Evolutionary conservation across 176 grass and related monocot genomes (phyloP).

Genomic region (Oryza rufipogon): DNA sequence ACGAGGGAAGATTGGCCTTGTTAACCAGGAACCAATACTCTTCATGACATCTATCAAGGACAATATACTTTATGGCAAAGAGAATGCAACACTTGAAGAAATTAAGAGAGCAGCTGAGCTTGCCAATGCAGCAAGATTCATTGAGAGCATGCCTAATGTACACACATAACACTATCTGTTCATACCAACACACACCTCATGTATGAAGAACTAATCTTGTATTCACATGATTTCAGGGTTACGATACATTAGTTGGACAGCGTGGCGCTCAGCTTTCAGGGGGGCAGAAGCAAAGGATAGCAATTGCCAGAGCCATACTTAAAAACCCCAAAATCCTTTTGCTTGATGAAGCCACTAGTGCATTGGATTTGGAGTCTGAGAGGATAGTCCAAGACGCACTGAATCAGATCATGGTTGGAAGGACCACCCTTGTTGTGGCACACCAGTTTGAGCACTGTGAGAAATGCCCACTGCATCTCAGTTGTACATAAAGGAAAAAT

Average conservation of each 20-base stretch:
- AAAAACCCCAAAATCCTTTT: constrained; percentile 65
- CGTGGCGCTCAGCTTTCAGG: constrained; percentile 61
- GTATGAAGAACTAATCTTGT: constrained; percentile 34
- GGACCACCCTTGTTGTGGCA: constrained; percentile 62
- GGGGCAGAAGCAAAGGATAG: constrained; percentile 67
- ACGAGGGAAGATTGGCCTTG: constrained; percentile 55
- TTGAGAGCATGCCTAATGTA: constrained; percentile 60
- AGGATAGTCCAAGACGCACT: constrained; percentile 61
- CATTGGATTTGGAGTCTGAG: constrained; percentile 61
- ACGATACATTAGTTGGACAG: constrained; percentile 53
- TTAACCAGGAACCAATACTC: constrained; percentile 63
- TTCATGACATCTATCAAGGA: constrained; percentile 60
- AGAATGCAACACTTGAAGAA: constrained; percentile 56
- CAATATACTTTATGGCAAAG: constrained; percentile 57
- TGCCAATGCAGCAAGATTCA: constrained; percentile 55
- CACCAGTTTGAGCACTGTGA: constrained; percentile 58
- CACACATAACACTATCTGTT: constrained; percentile 34
- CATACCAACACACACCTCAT: neutral
- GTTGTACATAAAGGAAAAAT: constrained; percentile 71
- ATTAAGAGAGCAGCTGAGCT: constrained; percentile 52
- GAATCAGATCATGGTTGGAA: constrained; percentile 44
- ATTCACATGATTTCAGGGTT: constrained; percentile 46
- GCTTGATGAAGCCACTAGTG: constrained; percentile 67
- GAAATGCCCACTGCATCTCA: constrained; percentile 50
- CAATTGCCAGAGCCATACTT: constrained; percentile 54